Percentiles rank a stretch among this genome's conserved stretches.
These are phyloP conservation scores for Phytophthora pini DNA, from an alignment of 352 stramenopile species.

Conservation along the genomic window DNA sequence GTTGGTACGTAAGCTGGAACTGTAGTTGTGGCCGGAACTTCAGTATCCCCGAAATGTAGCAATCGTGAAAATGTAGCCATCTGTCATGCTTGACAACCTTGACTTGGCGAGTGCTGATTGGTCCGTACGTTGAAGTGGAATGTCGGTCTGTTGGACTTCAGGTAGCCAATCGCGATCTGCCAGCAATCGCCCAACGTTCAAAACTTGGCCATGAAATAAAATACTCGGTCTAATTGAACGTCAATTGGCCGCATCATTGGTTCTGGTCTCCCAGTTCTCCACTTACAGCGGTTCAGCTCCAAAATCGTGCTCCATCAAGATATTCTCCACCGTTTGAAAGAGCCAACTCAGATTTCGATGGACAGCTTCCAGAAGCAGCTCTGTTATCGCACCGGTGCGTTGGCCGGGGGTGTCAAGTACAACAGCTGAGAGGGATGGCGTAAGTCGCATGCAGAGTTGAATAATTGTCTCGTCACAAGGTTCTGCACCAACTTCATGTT, in stretches of 20 bases:
- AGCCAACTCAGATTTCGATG: constrained; percentile 54
- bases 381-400: constrained; percentile 46
- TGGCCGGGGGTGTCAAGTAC: constrained; percentile 22
- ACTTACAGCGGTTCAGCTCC: constrained; percentile 1
- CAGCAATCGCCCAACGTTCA: background rate
- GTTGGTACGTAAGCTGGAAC: constrained; percentile 5
- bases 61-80: constrained; percentile 12
- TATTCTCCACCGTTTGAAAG: constrained; percentile 64
- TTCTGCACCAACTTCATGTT: background rate
- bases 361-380: constrained; percentile 53
- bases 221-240: no score
- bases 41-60: constrained; percentile 13
- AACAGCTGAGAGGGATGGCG: constrained; percentile 38
- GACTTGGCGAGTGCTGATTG: constrained; percentile 33
- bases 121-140: constrained; percentile 8
- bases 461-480: constrained; percentile 44
- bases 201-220: background rate
- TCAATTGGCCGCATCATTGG: background rate
- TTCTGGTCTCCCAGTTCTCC: background rate
- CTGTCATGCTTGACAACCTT: constrained; percentile 29
- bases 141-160: background rate
- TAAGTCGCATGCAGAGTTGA: constrained; percentile 61
- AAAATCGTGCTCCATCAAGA: constrained; percentile 52
- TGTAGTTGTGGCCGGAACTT: constrained; percentile 17
- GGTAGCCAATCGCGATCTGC: background rate